Evolutionary conservation across 768 basidiomycete genomes (phyloP).

Genomic region (Boletus rubroflammeus): DNA sequence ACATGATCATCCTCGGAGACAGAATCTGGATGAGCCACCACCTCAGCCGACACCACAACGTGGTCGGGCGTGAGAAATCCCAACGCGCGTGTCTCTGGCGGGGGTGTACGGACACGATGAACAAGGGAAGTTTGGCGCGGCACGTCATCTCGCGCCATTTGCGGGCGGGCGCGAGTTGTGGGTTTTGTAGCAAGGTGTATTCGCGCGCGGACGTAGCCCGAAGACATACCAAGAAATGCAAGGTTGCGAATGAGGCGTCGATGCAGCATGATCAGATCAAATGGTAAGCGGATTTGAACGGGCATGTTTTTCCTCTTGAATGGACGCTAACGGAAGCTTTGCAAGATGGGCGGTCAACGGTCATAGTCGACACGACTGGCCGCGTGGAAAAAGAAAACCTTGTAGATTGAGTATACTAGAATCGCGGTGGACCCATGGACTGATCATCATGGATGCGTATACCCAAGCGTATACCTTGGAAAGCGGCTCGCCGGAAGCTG

Average conservation of each 20-base stretch:
- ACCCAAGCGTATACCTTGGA: not conserved
- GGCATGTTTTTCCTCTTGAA: not conserved
- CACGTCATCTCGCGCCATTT: constrained; percentile 26
- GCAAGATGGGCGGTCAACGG: not conserved
- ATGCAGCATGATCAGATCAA: not conserved
- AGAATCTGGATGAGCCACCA: constrained; percentile 25
- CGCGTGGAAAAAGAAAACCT: not conserved
- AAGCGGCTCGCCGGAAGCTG: not conserved
- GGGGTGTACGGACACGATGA: constrained; percentile 23
- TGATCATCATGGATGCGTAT: no score
- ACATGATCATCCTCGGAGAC: constrained; percentile 18
- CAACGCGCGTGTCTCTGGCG: constrained; percentile 19
- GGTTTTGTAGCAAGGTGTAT: constrained; percentile 24
- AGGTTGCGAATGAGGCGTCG: constrained; percentile 16
- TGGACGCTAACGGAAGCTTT: not conserved
- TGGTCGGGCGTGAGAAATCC: constrained; percentile 19
- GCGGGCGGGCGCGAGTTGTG: constrained; percentile 17
- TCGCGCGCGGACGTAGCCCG: constrained; percentile 25
- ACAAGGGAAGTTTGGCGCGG: constrained; percentile 25
- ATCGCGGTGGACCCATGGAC: not conserved
- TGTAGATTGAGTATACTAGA: not conserved
- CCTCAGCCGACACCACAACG: constrained; percentile 16
- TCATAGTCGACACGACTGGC: not conserved
- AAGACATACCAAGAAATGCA: constrained; percentile 27
- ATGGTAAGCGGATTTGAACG: not conserved